A percentile compares a stretch with the other conserved stretches of the same genome.
Evolutionary conservation across 331 rosid genomes (phyloP).

Genomic region (Pyracantha coccinea): DNA sequence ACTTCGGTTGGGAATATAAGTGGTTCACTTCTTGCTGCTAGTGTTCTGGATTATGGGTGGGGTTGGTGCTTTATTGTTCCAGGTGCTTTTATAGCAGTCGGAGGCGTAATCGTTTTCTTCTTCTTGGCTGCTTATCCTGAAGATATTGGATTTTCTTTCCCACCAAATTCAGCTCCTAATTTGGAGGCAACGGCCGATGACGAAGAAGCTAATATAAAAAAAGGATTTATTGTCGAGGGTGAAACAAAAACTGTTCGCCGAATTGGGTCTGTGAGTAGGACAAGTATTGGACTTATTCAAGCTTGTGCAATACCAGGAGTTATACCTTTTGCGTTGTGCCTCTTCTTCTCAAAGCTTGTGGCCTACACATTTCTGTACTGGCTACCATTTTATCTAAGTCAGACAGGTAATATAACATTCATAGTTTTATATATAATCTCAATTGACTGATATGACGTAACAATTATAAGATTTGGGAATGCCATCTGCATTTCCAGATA

Average conservation of each 20-base stretch:
- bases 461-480: not conserved
- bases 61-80: conserved; percentile 75
- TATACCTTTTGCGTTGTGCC: conserved; percentile 67
- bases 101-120: conserved; percentile 52
- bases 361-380: conserved; percentile 79
- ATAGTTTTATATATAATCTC: not conserved
- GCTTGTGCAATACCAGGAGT: conserved; percentile 82
- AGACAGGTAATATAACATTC: conserved; percentile 45
- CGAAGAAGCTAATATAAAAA: conserved; percentile 30
- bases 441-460: not conserved
- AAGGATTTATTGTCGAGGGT: conserved; percentile 2
- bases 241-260: not conserved
- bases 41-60: conserved; percentile 76
- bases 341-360: conserved; percentile 86
- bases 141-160: conserved; percentile 39
- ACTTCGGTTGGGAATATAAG: conserved; percentile 75
- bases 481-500: not conserved
- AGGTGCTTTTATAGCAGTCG: conserved; percentile 35
- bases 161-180: conserved; percentile 20
- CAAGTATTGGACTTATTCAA: conserved; percentile 48
- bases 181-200: conserved; percentile 9
- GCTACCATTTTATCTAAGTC: conserved; percentile 74
- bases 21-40: conserved; percentile 71
- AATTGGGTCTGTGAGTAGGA: conserved; percentile 28
- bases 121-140: conserved; percentile 69